Conservation (phyloP, 192 early-diverging fungal genomes). For the Gaertneriomyces sp. region DNA sequence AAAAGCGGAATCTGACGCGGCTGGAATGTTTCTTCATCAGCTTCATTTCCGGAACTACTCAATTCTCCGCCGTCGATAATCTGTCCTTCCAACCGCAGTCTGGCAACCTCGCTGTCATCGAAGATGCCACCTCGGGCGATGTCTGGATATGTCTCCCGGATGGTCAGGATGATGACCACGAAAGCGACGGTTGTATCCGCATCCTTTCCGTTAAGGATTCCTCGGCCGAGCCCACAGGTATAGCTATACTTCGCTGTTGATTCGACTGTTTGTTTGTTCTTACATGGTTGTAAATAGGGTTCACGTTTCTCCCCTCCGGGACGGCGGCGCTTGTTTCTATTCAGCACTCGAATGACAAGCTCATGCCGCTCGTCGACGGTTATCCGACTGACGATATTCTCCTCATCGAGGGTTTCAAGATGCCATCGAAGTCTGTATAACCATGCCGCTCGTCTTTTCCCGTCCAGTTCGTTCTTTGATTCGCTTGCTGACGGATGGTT, state of each 20-base stretch:
- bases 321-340: not conserved
- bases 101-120: conserved; percentile 1
- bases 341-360: not conserved
- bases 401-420: conserved; percentile 1
- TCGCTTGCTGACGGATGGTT: no score
- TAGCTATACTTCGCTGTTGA: no score
- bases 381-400: conserved; percentile 2
- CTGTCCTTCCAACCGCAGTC: conserved; percentile 1
- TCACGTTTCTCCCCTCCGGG: conserved; percentile 1
- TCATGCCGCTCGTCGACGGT: conserved; percentile 1
- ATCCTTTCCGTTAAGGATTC: not conserved
- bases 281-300: not conserved
- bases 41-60: not conserved
- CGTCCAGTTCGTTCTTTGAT: no score
- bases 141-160: conserved; percentile 3
- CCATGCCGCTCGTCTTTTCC: no score
- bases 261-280: no score
- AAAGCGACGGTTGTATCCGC: conserved; percentile 5
- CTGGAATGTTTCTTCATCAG: not conserved
- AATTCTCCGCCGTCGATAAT: not conserved
- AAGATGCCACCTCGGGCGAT: not conserved
- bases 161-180: not conserved
- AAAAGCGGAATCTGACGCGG: no score
- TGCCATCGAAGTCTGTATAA: not conserved
- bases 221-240: not conserved